Evolutionary conservation across 2,329 filamentous ascomycete species (phyloP).

Genomic region (Trichoderma cornu-damae): DNA sequence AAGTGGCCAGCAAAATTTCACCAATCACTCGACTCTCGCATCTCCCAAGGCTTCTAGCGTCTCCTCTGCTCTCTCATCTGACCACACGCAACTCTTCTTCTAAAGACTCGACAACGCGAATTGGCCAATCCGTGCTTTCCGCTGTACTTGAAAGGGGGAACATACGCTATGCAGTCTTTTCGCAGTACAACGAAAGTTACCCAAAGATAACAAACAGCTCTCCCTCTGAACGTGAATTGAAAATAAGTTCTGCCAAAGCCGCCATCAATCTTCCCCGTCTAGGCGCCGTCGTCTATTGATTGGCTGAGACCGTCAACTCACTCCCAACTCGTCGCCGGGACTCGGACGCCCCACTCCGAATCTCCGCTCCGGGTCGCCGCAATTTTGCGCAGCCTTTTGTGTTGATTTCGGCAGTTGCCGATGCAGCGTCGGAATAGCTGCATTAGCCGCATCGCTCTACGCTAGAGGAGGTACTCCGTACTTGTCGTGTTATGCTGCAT

Average conservation of each 20-base stretch:
- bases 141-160: no score
- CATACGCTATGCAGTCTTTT: no score
- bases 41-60: no score
- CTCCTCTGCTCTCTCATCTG: no score
- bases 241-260: background rate
- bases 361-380: background rate
- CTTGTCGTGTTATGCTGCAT: background rate
- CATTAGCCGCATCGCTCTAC: background rate
- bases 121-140: no score
- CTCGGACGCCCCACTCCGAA: conserved; percentile 1
- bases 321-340: background rate
- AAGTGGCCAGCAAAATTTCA: no score
- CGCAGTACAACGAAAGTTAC: no score
- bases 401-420: background rate
- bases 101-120: no score
- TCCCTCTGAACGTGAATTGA: no score
- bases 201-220: no score
- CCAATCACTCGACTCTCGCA: no score
- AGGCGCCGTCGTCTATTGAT: background rate
- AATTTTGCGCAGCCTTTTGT: background rate
- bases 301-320: background rate
- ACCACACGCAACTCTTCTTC: no score
- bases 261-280: background rate
- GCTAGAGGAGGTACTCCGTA: background rate
- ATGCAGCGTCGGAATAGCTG: background rate